These are phyloP conservation scores for Neolentinus lepideus DNA, from an alignment of 1,284 basidiomycete genomes.

Conservation along the genomic window DNA sequence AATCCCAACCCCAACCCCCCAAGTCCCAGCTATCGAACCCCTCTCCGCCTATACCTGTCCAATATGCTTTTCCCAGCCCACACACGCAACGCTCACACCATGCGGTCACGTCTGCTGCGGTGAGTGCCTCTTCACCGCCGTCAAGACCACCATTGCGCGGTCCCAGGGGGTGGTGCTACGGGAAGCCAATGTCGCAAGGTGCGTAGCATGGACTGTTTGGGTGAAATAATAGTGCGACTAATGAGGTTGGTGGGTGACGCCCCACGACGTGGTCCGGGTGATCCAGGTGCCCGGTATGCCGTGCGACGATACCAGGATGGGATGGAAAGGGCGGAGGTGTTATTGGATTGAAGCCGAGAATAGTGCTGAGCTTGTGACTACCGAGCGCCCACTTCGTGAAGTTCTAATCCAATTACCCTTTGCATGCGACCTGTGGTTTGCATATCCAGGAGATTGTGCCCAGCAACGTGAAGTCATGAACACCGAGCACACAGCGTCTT, in stretches of 20 bases:
- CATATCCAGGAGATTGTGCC: too few relatives aligned
- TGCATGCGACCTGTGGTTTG: too few relatives aligned
- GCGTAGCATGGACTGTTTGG: conserved; percentile 11
- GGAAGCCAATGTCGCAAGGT: conserved; percentile 38
- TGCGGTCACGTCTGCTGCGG: conserved; percentile 77
- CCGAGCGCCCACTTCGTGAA: too few relatives aligned
- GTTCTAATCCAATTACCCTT: too few relatives aligned
- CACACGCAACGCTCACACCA: conserved; percentile 67
- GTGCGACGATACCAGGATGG: conserved; percentile 54
- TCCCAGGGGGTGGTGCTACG: conserved; percentile 31
- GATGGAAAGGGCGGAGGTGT: conserved; percentile 60
- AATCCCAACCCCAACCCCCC: conserved; percentile 2
- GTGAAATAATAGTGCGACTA: neutral
- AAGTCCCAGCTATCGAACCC: conserved; percentile 27
- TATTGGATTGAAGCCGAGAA: conserved; percentile 46
- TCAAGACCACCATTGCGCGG: conserved; percentile 54
- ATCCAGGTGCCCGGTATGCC: conserved; percentile 58
- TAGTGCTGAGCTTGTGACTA: conserved; percentile 34
- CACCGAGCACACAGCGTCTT: too few relatives aligned
- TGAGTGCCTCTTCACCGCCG: conserved; percentile 65
- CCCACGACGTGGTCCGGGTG: neutral
- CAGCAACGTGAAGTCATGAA: too few relatives aligned
- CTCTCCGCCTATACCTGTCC: conserved; percentile 65
- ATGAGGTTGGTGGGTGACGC: neutral
- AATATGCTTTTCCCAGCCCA: conserved; percentile 70